Conservation (phyloP, 2,329 filamentous ascomycete species). For the Monilinia fructigena region DNA sequence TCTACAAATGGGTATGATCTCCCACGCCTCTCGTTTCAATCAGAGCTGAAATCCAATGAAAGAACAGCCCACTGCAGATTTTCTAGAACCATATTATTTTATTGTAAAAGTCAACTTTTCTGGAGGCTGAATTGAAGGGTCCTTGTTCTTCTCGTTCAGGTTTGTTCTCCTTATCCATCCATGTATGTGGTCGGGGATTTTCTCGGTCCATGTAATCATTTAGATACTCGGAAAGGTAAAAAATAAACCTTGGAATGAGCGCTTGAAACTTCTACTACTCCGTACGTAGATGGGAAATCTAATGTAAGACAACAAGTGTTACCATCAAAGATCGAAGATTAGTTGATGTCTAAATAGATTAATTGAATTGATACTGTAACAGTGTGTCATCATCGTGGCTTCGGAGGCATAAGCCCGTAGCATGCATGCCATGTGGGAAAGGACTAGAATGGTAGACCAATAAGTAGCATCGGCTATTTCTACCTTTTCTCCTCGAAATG, state of each 20-base stretch:
- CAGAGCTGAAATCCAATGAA: constrained; percentile 22
- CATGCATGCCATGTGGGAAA: constrained; percentile 17
- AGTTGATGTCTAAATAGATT: constrained; percentile 11
- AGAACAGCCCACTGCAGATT: constrained; percentile 12
- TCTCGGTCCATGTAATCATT: constrained; percentile 18
- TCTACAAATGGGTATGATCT: constrained; percentile 21
- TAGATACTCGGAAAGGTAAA: neutral
- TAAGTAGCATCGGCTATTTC: constrained; percentile 13
- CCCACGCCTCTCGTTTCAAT: constrained; percentile 17
- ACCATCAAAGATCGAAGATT: constrained; percentile 4
- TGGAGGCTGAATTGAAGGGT: constrained; percentile 19
- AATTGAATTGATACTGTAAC: constrained; percentile 1
- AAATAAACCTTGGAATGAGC: neutral
- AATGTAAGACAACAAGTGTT: constrained; percentile 5
- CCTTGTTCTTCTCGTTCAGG: neutral
- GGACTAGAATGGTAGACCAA: neutral
- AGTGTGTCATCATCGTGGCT: constrained; percentile 19
- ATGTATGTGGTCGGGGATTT: constrained; percentile 19
- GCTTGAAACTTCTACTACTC: constrained; percentile 10
- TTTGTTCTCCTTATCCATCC: constrained; percentile 13
- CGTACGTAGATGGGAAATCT: neutral
- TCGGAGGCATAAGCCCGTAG: constrained; percentile 14
- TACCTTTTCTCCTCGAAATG: constrained; percentile 6
- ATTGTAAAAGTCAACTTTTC: neutral
- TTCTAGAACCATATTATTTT: neutral